Evolutionary conservation across 306 rosid species (phyloP).

Genomic region (Lagenaria siceraria): DNA sequence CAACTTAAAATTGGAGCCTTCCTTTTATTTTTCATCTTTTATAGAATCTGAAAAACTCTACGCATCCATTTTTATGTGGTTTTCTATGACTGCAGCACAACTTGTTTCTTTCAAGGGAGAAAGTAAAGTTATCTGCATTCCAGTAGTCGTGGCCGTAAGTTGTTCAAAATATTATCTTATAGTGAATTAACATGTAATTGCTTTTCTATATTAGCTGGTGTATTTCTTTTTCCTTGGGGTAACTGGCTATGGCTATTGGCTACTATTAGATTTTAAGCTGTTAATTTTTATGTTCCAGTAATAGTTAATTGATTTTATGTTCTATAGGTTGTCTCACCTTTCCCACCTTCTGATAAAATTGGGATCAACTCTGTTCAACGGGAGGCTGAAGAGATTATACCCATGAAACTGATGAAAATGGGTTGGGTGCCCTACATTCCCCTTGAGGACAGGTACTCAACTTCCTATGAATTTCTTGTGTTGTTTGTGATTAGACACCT

Average conservation of each 20-base stretch:
- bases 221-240: background rate
- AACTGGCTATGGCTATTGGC: background rate
- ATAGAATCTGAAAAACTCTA: background rate
- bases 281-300: background rate
- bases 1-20: conserved; percentile 11
- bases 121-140: conserved; percentile 57
- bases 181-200: background rate
- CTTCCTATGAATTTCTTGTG: background rate
- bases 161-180: background rate
- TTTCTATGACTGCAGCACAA: conserved; percentile 44
- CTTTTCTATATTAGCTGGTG: background rate
- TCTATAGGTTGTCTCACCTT: conserved; percentile 60
- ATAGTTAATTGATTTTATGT: background rate
- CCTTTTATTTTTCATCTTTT: background rate
- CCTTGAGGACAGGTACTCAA: conserved; percentile 22
- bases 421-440: conserved; percentile 94
- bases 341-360: conserved; percentile 81
- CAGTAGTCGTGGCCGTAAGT: conserved; percentile 77
- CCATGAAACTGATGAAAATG: conserved; percentile 97
- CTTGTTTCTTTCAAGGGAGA: conserved; percentile 54
- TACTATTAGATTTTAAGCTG: background rate
- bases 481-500: background rate
- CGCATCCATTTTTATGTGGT: background rate
- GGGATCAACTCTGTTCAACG: conserved; percentile 89
- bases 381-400: conserved; percentile 75